A percentile compares a stretch with the other conserved stretches of the same genome.
Evolutionary conservation across 208 protist species (phyloP).

Genomic region (Leishmania arabica): DNA sequence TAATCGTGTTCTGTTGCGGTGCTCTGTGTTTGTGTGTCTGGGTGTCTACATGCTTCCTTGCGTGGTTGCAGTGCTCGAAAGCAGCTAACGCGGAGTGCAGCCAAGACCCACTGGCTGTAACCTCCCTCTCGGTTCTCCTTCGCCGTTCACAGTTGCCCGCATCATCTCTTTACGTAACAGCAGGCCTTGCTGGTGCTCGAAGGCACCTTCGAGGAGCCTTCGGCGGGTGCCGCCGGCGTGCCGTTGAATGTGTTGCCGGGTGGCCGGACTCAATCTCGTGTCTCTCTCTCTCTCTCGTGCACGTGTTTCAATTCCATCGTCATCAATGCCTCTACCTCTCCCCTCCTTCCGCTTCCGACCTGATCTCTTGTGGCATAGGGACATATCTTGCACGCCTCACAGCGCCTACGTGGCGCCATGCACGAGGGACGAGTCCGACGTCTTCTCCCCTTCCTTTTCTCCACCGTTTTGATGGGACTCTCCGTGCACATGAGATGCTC

Average conservation of each 20-base stretch:
- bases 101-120: not conserved
- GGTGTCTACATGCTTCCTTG: too few species aligned
- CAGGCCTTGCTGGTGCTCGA: not conserved
- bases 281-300: not conserved
- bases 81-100: not conserved
- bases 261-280: not conserved
- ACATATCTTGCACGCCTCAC: not conserved
- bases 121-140: not conserved
- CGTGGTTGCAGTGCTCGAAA: not conserved
- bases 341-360: not conserved
- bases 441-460: not conserved
- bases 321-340: not conserved
- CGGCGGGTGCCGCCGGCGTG: too few species aligned
- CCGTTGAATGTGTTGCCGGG: not conserved
- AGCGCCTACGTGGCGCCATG: not conserved
- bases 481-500: constrained; percentile 4
- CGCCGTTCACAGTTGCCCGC: not conserved
- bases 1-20: not conserved
- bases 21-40: not conserved
- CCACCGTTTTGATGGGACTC: not conserved
- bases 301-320: not conserved
- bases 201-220: too few species aligned
- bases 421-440: not conserved
- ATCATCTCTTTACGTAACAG: not conserved
- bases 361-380: not conserved